Conservation (phyloP, 2,329 filamentous ascomycete species). For the Hypoxylon sp. region DNA sequence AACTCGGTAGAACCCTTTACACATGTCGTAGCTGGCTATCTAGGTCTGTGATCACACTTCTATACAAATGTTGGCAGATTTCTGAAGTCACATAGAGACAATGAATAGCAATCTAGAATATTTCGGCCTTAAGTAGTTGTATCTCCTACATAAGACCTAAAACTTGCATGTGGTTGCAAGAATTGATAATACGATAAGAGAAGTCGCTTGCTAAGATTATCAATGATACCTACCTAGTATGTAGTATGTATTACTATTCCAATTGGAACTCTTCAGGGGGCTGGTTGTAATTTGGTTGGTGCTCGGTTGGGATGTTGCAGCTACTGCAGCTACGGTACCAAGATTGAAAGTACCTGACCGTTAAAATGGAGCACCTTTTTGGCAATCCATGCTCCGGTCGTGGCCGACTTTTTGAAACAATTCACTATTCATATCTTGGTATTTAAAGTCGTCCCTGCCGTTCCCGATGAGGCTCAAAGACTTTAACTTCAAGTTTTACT, state of each 20-base stretch:
- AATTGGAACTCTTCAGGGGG: constrained; percentile 1
- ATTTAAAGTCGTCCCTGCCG: constrained; percentile 25
- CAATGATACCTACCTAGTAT: no score
- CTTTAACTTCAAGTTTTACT: constrained; percentile 12
- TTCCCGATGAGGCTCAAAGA: not conserved
- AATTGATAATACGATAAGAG: not conserved
- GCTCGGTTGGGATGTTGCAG: not conserved
- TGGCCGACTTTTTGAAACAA: constrained; percentile 22
- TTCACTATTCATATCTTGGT: constrained; percentile 7
- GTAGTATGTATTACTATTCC: not conserved
- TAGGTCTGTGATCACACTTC: not conserved
- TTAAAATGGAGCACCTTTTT: constrained; percentile 14
- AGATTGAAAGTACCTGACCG: not conserved
- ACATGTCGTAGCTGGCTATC: constrained; percentile 1
- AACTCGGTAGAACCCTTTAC: not conserved
- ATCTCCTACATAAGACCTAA: no score
- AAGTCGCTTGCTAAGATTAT: not conserved
- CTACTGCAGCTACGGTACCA: constrained; percentile 5
- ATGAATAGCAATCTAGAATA: not conserved
- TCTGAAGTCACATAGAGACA: no score
- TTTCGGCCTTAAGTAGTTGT: not conserved
- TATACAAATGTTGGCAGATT: no score
- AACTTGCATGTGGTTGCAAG: no score
- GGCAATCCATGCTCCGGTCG: constrained; percentile 13
- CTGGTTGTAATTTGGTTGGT: constrained; percentile 2